Percentiles rank a stretch among this genome's conserved stretches.
phyloP scores from a whole-genome alignment of 2,329 filamentous ascomycete genomes.

The Microcyclospora tardicrescens region DNA sequence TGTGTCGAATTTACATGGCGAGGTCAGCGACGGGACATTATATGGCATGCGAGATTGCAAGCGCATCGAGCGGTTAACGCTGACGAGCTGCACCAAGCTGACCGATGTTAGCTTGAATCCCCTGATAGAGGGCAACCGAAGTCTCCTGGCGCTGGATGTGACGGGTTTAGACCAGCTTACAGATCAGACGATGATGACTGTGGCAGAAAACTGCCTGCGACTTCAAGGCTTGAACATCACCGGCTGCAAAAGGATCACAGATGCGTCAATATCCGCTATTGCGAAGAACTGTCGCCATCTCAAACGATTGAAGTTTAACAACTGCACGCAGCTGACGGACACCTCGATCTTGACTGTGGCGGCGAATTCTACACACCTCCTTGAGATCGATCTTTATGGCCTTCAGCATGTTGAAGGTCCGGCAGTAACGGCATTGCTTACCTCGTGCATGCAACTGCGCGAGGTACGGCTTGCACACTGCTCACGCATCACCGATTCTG shows the following conservation, averaged over 20 bases:
- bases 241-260: slow-evolving; percentile 69
- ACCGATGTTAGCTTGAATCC: slow-evolving; percentile 73
- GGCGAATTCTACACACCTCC: slow-evolving; percentile 74
- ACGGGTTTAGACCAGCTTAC: slow-evolving; percentile 71
- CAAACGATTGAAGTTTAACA: slow-evolving; percentile 92
- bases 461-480: slow-evolving; percentile 83
- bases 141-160: slow-evolving; percentile 80
- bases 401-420: slow-evolving; percentile 70
- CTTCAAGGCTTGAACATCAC: slow-evolving; percentile 91
- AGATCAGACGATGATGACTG: slow-evolving; percentile 61
- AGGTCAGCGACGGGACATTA: slow-evolving; percentile 82
- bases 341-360: slow-evolving; percentile 74
- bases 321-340: slow-evolving; percentile 75
- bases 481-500: slow-evolving; percentile 69
- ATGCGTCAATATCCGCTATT: slow-evolving; percentile 69
- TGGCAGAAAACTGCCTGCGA: slow-evolving; percentile 69
- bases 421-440: slow-evolving; percentile 68
- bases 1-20: slow-evolving; percentile 60
- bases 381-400: slow-evolving; percentile 90
- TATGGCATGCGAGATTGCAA: slow-evolving; percentile 72
- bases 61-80: slow-evolving; percentile 77
- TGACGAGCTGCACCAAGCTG: slow-evolving; percentile 77
- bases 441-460: slow-evolving; percentile 67
- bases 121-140: slow-evolving; percentile 64
- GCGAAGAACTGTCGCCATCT: slow-evolving; percentile 74